These are phyloP conservation scores for Aspergillus steynii DNA, from an alignment of 495 filamentous ascomycete genomes.

Conservation along the genomic window DNA sequence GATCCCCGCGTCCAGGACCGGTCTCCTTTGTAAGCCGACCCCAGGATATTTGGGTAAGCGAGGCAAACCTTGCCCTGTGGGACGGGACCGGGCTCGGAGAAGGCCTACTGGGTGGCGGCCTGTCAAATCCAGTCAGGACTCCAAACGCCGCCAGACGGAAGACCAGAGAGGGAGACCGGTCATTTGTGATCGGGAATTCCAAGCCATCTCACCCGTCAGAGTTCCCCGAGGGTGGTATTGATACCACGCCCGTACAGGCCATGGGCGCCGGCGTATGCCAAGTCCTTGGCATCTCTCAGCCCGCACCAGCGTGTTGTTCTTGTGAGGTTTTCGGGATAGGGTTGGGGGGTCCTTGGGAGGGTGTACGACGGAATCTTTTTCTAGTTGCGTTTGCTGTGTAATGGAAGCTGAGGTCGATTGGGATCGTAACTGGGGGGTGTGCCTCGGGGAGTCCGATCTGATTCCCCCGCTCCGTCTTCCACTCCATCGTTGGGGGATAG, in stretches of 20 bases:
- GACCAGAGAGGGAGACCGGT: too few species aligned
- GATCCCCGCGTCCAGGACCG: slow-evolving; percentile 3
- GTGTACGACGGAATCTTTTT: background rate
- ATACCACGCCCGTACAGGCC: background rate
- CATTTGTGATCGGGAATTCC: background rate
- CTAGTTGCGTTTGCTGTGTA: background rate
- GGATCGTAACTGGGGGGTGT: background rate
- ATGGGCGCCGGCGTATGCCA: background rate
- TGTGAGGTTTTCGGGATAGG: background rate
- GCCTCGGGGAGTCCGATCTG: background rate
- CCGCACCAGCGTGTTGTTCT: background rate
- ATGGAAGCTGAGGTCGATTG: background rate
- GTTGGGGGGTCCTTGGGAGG: background rate
- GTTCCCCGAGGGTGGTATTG: background rate
- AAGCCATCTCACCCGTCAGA: background rate
- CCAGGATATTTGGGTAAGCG: background rate
- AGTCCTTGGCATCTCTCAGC: background rate
- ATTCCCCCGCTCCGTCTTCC: background rate
- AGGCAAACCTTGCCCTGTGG: background rate
- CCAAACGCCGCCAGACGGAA: background rate
- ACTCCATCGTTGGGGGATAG: background rate
- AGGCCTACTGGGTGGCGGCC: background rate
- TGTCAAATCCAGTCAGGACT: background rate
- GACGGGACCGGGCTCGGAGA: background rate
- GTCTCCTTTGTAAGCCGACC: background rate